These are phyloP conservation scores for Eucalyptus tenuipes DNA, from an alignment of 345 rosid species.

Conservation along the genomic window DNA sequence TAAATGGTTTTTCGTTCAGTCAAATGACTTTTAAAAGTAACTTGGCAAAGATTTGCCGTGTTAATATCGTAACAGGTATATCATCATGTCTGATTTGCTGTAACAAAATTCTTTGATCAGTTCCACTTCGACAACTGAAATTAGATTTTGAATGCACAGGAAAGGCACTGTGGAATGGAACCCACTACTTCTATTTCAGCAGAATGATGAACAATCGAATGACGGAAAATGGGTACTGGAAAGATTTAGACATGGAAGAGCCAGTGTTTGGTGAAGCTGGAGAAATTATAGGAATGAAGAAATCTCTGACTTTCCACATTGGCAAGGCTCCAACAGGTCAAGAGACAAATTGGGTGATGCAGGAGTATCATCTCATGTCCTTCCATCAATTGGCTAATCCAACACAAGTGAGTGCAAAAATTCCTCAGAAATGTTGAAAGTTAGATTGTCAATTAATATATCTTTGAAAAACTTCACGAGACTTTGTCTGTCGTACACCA, in stretches of 20 bases:
- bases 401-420: not conserved
- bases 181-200: conserved; percentile 27
- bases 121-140: not conserved
- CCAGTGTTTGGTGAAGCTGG: not conserved
- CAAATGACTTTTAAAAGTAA: not conserved
- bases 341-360: conserved; percentile 33
- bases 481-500: not conserved
- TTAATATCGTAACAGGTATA: not conserved
- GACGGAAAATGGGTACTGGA: conserved; percentile 26
- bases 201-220: conserved; percentile 3
- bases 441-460: too few species aligned
- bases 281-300: conserved; percentile 16
- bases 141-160: conserved; percentile 4
- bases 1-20: not conserved
- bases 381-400: not conserved
- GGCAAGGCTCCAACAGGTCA: not conserved
- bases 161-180: conserved; percentile 22
- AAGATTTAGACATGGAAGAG: conserved; percentile 10
- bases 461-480: not conserved
- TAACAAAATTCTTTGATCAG: not conserved
- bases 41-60: not conserved
- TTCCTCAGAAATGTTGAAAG: not conserved
- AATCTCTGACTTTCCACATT: conserved; percentile 8
- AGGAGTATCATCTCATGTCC: conserved; percentile 15
- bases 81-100: not conserved